Percentiles rank a stretch among this genome's conserved stretches.
phyloP scores from a whole-genome alignment of 106 monocot species.

The Dioscorea dumetorum region DNA sequence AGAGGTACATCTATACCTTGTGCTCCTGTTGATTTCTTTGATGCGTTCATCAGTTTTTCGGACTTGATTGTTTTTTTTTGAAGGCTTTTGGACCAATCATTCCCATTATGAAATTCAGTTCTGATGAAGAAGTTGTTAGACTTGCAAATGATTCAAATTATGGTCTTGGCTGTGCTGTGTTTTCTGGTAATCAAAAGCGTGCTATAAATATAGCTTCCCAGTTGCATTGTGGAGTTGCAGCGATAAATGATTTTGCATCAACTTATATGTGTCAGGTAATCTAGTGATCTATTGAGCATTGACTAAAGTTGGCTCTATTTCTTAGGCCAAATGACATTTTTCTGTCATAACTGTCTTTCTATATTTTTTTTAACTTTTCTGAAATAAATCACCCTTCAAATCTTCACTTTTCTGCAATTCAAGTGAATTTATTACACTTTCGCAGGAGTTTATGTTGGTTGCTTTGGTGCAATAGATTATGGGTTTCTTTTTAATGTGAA shows the following conservation, averaged over 20 bases:
- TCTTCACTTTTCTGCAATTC: too few relatives aligned
- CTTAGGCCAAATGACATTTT: too few relatives aligned
- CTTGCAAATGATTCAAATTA: conserved; percentile 97
- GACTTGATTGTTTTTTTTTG: conserved; percentile 4
- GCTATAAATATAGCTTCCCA: conserved; percentile 87
- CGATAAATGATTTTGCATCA: conserved; percentile 98
- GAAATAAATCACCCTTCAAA: too few relatives aligned
- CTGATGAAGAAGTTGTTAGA: conserved; percentile 81
- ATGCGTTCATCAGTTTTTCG: neutral
- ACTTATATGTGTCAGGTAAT: conserved; percentile 98
- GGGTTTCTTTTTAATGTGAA: too few relatives aligned
- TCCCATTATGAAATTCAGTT: conserved; percentile 96
- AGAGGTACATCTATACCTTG: conserved; percentile 48
- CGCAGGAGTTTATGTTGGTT: too few relatives aligned
- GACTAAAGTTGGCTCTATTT: too few relatives aligned
- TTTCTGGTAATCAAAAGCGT: conserved; percentile 85
- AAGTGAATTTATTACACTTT: too few relatives aligned
- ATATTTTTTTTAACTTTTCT: too few relatives aligned
- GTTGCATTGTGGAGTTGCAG: conserved; percentile 85
- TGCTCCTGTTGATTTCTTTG: neutral
- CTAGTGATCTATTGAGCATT: conserved; percentile 7
- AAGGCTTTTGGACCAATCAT: conserved; percentile 98
- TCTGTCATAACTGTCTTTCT: too few relatives aligned
- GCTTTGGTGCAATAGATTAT: too few relatives aligned
- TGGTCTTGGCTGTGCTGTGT: conserved; percentile 98